Base-by-base conservation (phyloP, 192 early-diverging fungal genomes). In the Podila minutissima region DNA sequence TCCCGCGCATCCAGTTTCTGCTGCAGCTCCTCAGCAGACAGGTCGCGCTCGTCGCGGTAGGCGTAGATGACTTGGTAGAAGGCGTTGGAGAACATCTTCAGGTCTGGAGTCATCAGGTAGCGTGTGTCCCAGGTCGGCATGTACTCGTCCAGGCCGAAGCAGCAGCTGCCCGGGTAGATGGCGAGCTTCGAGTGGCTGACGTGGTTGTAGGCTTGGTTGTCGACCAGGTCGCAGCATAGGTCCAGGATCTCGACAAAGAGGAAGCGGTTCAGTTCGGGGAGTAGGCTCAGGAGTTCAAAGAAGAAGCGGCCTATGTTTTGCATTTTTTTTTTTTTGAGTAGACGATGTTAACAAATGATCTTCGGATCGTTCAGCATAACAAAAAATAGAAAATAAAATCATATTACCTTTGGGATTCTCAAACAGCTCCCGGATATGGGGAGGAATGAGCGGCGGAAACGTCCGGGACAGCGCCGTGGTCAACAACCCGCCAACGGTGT, bases 41-140 rank as follows among this genome's bases (percentile, higher is more conserved):
- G 29, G 35, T 81, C 71, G 8, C 77, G 58, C 26, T 81, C 77
- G 0, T 81, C 77, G 4, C 77, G 62, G 3, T 81, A 81, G 3
- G 71, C 71, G 29, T 69, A 81, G 1, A 81, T 81, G 67, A 68
- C 31, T 5, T 73, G 60, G 50, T 81, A 81, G 28, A 81, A 81
- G 0, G 63, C 71, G 10, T 55, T 62, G 4, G 77, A 73, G 55
- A 69, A 73, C 57, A 49, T 64, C 60, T 67, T 72, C 9, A 72
- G 35, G 32, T 66, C 62, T 3, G 59, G 37, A 5, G 66, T 37
- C 50, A 81, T 53, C 13, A 81, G 62, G 20, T 81, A 81, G 11
- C 77, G 66, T 5, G 77, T 81, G 33, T 81, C 77, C 77, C 77
- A 81, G 0, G 66, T 81, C 1, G 77, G 77, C 77, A 73, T 81